Evolutionary conservation across 2,329 filamentous ascomycete species (phyloP), one percentile per base, ranked within the genome.

Genomic region (Westerdykella sp.): DNA sequence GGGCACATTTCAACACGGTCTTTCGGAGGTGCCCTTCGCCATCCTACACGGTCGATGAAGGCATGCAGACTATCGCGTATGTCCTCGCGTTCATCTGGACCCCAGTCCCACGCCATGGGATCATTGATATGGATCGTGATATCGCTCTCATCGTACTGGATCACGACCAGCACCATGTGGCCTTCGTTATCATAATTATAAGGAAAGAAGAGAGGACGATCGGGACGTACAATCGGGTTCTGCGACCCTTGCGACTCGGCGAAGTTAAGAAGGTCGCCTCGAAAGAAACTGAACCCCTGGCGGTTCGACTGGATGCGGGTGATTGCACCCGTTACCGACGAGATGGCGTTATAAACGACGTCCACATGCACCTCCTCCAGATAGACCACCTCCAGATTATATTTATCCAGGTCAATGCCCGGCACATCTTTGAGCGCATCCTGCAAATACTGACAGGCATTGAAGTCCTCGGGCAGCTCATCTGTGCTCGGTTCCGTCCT

Each of bases 91-190:
- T 28, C 3, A 2, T 31, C 6, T 16, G 6, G 5, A 4, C 23
- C 5, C 4, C 25, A 35, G 14, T 42, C 14, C 25, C 41, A 46
- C 2, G 23, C 14, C 15, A 34, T 37, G 2, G 54, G 52, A 25
- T 57, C 48, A 5, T 53, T 12, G 21, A 53, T 37, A 0, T 41
- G 46, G 12, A 51, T 34, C 9, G 40, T 41, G 6, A 44, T 36
- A 1, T n/a, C 13, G 11, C 15, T 15, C 2, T 43, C 32, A 14
- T 52, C 25, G 5, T 50, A 38, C 25, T 48, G 44, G 4, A 54
- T 42, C 7, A 54, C 38, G 1, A 50, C n/a, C 5, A 56, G 46
- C 2, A 54, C 9, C 22, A 40, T 41, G 28, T 57, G 50, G 25
- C 25, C 25, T 9, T 28, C 9, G 1, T 4, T 6, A 1, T 31